Evolutionary conservation across 257 asterid genomes (phyloP).

Genomic region (Rauvolfia tetraphylla): DNA sequence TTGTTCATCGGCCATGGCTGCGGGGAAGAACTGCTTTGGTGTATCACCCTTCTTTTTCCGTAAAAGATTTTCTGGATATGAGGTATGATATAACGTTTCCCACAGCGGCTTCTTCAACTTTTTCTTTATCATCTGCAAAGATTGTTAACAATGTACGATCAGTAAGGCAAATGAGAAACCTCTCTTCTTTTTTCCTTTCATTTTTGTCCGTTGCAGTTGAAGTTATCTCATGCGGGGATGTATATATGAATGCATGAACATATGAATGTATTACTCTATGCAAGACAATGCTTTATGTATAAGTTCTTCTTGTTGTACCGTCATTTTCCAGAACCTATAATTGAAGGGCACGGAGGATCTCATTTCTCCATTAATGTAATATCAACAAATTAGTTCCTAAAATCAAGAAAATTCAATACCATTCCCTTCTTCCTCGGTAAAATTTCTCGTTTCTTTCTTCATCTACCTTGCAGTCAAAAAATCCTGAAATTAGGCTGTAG

Average conservation of each 20-base stretch:
- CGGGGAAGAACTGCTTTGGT: constrained; percentile 40
- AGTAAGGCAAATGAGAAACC: not conserved
- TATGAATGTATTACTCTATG: too few relatives aligned
- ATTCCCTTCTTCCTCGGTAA: not conserved
- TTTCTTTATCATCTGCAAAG: not conserved
- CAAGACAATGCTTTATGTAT: not conserved
- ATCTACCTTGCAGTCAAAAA: not conserved
- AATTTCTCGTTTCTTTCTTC: not conserved
- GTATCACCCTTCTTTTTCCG: constrained; percentile 48
- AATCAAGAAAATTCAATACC: not conserved
- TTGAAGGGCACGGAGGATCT: not conserved
- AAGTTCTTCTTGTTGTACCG: not conserved
- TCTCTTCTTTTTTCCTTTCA: not conserved
- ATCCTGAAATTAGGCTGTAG: not conserved
- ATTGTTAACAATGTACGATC: not conserved
- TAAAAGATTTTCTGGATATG: constrained; percentile 36
- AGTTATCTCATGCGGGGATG: not conserved
- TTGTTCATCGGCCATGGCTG: constrained; percentile 33
- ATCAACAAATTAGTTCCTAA: not conserved
- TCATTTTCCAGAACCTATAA: not conserved
- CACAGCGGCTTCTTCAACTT: too few relatives aligned
- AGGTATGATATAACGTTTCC: constrained; percentile 27
- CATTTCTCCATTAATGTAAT: not conserved
- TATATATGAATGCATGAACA: not conserved
- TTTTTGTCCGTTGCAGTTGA: not conserved